Conservation (phyloP, 495 filamentous ascomycete species). For the Lepraria neglecta region DNA sequence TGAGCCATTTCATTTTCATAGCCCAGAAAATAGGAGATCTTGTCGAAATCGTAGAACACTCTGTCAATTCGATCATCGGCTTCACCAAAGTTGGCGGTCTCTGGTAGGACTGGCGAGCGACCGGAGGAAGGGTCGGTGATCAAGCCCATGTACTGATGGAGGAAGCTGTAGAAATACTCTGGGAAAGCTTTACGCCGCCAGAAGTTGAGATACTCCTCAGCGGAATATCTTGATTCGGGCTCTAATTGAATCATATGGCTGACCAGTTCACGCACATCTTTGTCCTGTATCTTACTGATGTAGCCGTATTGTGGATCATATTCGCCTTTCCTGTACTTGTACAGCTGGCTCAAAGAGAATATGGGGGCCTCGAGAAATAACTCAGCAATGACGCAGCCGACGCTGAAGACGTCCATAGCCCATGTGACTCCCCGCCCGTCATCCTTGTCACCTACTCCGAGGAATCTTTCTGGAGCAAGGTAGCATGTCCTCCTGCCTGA, state of each 20-base stretch:
- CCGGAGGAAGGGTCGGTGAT: slow-evolving; percentile 91
- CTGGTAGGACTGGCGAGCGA: slow-evolving; percentile 54
- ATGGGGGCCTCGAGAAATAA: slow-evolving; percentile 93
- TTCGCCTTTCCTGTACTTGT: slow-evolving; percentile 84
- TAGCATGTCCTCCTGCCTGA: slow-evolving; percentile 93
- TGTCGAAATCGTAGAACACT: slow-evolving; percentile 92
- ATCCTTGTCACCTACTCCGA: slow-evolving; percentile 59
- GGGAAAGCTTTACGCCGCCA: slow-evolving; percentile 91
- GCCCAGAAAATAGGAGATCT: slow-evolving; percentile 88
- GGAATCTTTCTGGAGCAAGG: slow-evolving; percentile 87
- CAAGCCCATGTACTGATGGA: slow-evolving; percentile 94
- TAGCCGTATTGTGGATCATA: slow-evolving; percentile 80
- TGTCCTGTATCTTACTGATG: slow-evolving; percentile 80
- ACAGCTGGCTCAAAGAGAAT: slow-evolving; percentile 87
- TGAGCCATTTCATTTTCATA: slow-evolving; percentile 47
- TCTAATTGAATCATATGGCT: slow-evolving; percentile 93
- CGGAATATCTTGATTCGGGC: slow-evolving; percentile 83
- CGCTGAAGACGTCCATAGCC: slow-evolving; percentile 99
- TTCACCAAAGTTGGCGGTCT: slow-evolving; percentile 63
- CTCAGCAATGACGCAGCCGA: slow-evolving; percentile 95
- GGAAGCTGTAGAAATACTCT: slow-evolving; percentile 91
- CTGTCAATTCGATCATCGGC: slow-evolving; percentile 90
- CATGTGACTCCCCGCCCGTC: slow-evolving; percentile 65
- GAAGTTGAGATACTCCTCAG: slow-evolving; percentile 89
- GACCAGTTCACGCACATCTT: slow-evolving; percentile 78